Conservation (phyloP, 768 basidiomycete species). For the Suillus luteus region DNA sequence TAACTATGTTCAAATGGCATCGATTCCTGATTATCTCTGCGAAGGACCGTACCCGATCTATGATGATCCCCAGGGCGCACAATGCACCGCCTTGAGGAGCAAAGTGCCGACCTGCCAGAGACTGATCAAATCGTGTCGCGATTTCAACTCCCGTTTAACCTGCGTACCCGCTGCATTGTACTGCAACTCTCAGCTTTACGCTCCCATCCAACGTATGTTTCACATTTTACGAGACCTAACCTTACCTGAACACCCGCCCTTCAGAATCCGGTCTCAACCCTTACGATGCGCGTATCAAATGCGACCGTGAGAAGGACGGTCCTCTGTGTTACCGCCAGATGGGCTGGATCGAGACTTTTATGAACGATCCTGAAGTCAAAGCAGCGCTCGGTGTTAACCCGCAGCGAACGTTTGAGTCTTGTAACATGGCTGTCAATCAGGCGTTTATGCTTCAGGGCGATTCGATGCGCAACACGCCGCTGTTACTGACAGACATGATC, state of each 20-base stretch:
- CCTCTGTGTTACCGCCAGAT: constrained; percentile 79
- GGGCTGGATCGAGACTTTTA: constrained; percentile 84
- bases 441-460: constrained; percentile 85
- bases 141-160: constrained; percentile 56
- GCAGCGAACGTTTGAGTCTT: constrained; percentile 60
- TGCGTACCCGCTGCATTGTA: constrained; percentile 78
- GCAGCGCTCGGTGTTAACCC: constrained; percentile 74
- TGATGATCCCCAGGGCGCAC: constrained; percentile 63
- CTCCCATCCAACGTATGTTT: constrained; percentile 66
- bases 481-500: constrained; percentile 77
- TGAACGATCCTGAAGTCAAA: constrained; percentile 81
- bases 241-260: constrained; percentile 7
- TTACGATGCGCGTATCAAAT: constrained; percentile 81
- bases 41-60: constrained; percentile 83
- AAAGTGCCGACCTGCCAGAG: constrained; percentile 77
- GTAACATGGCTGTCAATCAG: constrained; percentile 80
- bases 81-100: constrained; percentile 60
- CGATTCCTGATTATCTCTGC: constrained; percentile 82
- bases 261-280: constrained; percentile 78
- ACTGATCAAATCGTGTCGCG: constrained; percentile 72
- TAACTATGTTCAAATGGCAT: constrained; percentile 77
- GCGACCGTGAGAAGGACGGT: constrained; percentile 72
- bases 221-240: neutral
- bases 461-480: constrained; percentile 79
- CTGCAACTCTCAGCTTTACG: constrained; percentile 75